These are phyloP conservation scores for Botryotinia narcissicola DNA, from an alignment of 2,329 filamentous ascomycete species.

Conservation along the genomic window DNA sequence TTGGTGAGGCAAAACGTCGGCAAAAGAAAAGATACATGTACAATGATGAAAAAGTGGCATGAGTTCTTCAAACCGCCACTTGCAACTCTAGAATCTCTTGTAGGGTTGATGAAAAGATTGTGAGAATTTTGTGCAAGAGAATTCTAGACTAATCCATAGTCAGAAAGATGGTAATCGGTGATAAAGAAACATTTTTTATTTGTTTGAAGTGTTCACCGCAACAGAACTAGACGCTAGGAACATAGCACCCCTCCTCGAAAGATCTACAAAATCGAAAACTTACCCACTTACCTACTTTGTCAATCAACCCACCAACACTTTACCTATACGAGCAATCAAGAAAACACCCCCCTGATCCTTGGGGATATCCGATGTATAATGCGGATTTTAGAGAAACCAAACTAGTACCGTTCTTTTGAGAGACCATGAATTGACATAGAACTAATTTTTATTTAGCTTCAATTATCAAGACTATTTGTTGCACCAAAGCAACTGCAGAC, in stretches of 20 bases:
- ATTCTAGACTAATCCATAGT: not conserved
- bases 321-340: not conserved
- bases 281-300: not conserved
- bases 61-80: not conserved
- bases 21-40: not conserved
- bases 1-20: not conserved
- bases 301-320: not conserved
- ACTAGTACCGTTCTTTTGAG: not conserved
- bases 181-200: not conserved
- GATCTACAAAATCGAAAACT: not conserved
- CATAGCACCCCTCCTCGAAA: not conserved
- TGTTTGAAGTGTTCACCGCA: conserved; percentile 11
- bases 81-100: not conserved
- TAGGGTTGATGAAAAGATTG: not conserved
- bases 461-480: not conserved
- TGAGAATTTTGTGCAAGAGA: not conserved
- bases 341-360: not conserved
- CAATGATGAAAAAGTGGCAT: not conserved
- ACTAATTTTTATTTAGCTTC: not conserved
- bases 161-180: not conserved
- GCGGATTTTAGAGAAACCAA: not conserved
- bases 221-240: not conserved
- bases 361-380: not conserved
- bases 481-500: not conserved
- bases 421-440: not conserved